phyloP scores from a whole-genome alignment of 2,329 filamentous ascomycete species.

The Cordyceps militaris region DNA sequence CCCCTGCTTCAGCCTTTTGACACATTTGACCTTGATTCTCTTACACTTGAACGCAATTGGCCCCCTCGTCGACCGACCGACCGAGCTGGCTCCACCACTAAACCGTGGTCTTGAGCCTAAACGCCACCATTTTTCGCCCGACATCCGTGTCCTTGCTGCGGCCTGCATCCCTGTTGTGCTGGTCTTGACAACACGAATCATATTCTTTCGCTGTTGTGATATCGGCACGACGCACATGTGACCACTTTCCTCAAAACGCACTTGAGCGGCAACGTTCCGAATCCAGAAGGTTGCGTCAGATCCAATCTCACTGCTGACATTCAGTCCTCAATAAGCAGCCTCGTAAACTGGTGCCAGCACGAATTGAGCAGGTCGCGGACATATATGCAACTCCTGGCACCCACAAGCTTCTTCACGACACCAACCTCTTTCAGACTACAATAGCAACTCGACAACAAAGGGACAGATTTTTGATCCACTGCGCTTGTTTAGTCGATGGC shows the following conservation, averaged over 20 bases:
- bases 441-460: background rate
- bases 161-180: background rate
- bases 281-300: slow-evolving; percentile 3
- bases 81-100: background rate
- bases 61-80: background rate
- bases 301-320: slow-evolving; percentile 1
- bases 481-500: background rate
- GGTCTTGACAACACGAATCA: background rate
- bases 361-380: slow-evolving; percentile 7
- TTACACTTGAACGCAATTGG: background rate
- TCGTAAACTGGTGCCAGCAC: background rate
- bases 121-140: background rate
- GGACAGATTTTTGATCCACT: background rate
- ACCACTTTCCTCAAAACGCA: background rate
- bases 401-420: background rate
- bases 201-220: background rate
- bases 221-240: background rate
- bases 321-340: background rate
- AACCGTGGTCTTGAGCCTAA: background rate
- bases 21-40: too few species aligned
- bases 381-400: background rate
- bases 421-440: background rate
- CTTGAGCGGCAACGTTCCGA: background rate
- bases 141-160: background rate
- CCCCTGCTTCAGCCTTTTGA: background rate